phyloP scores from a whole-genome alignment of 176 grass and related monocot genomes.

The Juncus inflexus region DNA sequence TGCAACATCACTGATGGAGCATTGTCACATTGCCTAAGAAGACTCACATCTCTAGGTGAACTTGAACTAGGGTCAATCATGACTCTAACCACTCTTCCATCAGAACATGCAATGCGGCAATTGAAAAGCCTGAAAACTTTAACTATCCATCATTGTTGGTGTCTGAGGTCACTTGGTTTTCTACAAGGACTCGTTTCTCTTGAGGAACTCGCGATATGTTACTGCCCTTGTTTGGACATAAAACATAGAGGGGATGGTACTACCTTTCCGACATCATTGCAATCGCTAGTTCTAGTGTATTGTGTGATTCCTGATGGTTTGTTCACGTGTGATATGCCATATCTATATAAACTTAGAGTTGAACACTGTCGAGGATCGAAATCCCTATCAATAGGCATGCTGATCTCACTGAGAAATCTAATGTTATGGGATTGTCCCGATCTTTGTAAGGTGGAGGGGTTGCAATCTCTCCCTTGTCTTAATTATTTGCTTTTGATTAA shows the following conservation, averaged over 20 bases:
- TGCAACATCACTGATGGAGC: constrained; percentile 12
- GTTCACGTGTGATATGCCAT: neutral
- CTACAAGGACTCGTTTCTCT: neutral
- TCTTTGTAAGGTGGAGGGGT: neutral
- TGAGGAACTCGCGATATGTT: neutral
- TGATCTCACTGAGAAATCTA: neutral
- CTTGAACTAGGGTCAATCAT: neutral
- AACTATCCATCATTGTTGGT: neutral
- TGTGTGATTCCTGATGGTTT: neutral
- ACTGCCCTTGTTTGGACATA: neutral
- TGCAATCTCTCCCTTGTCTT: neutral
- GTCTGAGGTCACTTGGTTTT: neutral
- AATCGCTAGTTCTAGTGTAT: neutral
- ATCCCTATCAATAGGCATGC: constrained; percentile 4
- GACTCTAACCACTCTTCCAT: neutral
- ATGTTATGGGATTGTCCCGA: neutral
- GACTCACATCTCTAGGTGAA: neutral
- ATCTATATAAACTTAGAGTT: neutral
- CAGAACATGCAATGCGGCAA: neutral
- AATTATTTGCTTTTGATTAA: neutral
- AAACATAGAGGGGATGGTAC: neutral
- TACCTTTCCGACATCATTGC: neutral
- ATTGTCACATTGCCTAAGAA: neutral
- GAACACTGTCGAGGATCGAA: neutral
- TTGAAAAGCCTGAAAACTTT: neutral